phyloP scores from a whole-genome alignment of 1,139 yeast species.

The Geotrichum citri-aurantii region DNA sequence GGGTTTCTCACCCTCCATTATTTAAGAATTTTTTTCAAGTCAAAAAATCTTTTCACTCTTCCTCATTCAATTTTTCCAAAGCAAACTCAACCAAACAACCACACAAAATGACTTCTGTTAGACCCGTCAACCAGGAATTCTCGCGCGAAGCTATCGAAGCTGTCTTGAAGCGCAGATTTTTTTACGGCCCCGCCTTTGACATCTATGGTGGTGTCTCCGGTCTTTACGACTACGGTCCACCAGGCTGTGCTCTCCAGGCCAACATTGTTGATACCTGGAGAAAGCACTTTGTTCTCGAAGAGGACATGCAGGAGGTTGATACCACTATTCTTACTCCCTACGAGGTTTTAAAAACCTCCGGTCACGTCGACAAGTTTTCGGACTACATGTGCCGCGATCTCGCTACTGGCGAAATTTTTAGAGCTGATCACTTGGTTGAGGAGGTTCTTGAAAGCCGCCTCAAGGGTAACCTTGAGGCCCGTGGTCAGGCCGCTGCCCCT shows the following conservation, averaged over 20 bases:
- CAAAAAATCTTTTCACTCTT: background rate
- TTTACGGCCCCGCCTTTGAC: constrained; percentile 95
- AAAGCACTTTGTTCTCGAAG: constrained; percentile 94
- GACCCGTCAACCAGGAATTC: constrained; percentile 39
- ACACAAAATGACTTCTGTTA: constrained; percentile 23
- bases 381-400: constrained; percentile 99
- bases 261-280: constrained; percentile 94
- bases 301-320: constrained; percentile 98
- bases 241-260: constrained; percentile 98
- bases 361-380: constrained; percentile 97
- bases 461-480: constrained; percentile 93
- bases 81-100: background rate
- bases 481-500: constrained; percentile 59
- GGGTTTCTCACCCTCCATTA: constrained; percentile 14
- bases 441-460: constrained; percentile 93
- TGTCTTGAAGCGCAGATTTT: constrained; percentile 89
- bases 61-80: constrained; percentile 1
- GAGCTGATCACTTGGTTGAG: constrained; percentile 97
- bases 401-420: constrained; percentile 94
- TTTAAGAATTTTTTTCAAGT: background rate
- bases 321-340: constrained; percentile 96
- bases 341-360: constrained; percentile 96
- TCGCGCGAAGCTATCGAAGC: constrained; percentile 84
- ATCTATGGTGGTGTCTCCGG: constrained; percentile 99
- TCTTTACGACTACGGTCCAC: constrained; percentile 97